Evolutionary conservation across 2,329 filamentous ascomycete species (phyloP), one percentile per base, ranked within the genome.

Genomic region (Xylaria sp.): DNA sequence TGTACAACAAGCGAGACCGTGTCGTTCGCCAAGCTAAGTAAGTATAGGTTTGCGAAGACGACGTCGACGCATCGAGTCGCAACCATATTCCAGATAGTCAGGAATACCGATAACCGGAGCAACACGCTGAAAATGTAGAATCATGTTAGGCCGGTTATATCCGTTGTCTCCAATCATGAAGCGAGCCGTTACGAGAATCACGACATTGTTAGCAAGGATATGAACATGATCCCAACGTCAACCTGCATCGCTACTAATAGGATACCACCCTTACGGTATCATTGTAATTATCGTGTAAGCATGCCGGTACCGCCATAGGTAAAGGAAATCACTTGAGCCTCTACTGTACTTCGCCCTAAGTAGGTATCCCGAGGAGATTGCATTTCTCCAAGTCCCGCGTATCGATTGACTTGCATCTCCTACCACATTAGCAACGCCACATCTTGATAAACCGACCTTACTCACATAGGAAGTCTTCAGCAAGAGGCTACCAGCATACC

Each of bases 211-310:
- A 55, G 32, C 51, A 48, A 52, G 52, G 34, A 37, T 37, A 50
- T 57, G 23, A 20, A 50, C 34, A 62, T 65, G 41, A 59, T 32
- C 6, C 1, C 20, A 66, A 34, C 63, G 46, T 66, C 46, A 54
- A 61, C 52, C 25, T 56, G 28, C 66, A 63, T 69, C 7, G 37
- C 25, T 34, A 20, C 39, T 20, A 59, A 25, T 41, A 34, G 25
- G 37, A 62, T 65, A 59, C 66, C 28, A 69, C 63, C 61, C 34
- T 69, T 66, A 65, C 62, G 10, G 44, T 61, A 57, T 60, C 44
- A 58, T 62, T 55, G 23, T 44, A 63, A 66, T 62, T 41, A 52
- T 69, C 52, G 52, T 66, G 63, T 66, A 62, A 69, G 58, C 51
- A 63, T n/a, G 41, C 32, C 5, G n/a, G 39, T 34, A 55, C 15